A percentile compares a stretch with the other conserved stretches of the same genome.
Conservation (phyloP, 345 rosid species). For the Ceriops decandra region DNA sequence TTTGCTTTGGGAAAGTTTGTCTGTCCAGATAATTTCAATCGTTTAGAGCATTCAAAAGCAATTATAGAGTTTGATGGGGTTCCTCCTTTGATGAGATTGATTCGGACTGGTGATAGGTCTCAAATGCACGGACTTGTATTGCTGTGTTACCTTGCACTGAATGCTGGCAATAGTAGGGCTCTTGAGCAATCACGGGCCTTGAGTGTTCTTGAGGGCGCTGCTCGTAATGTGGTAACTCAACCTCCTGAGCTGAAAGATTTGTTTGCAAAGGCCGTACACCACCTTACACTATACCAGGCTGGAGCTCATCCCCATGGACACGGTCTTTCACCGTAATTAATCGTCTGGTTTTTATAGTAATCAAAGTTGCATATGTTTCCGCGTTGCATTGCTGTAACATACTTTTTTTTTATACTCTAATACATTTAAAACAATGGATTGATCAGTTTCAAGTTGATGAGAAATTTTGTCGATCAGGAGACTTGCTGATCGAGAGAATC, state of each 20-base stretch:
- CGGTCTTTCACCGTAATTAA: slow-evolving; percentile 14
- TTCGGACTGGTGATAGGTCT: slow-evolving; percentile 31
- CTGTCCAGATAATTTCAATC: slow-evolving; percentile 48
- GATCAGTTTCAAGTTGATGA: too few species aligned
- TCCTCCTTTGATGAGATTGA: slow-evolving; percentile 39
- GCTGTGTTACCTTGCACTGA: slow-evolving; percentile 50
- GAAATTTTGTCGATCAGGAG: too few species aligned
- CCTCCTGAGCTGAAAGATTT: slow-evolving; percentile 47
- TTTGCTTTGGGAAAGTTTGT: slow-evolving; percentile 53
- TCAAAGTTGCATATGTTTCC: too few species aligned
- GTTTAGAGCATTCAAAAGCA: slow-evolving; percentile 47
- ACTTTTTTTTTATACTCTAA: too few species aligned
- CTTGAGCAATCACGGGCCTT: slow-evolving; percentile 55
- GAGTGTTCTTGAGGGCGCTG: slow-evolving; percentile 42
- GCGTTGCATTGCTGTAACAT: too few species aligned
- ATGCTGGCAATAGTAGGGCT: slow-evolving; percentile 51
- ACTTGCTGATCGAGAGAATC: too few species aligned
- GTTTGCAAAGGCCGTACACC: slow-evolving; percentile 41
- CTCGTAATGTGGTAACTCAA: slow-evolving; percentile 42
- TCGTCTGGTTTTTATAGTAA: too few species aligned
- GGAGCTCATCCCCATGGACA: slow-evolving; percentile 40
- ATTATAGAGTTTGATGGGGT: slow-evolving; percentile 53
- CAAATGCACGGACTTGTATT: slow-evolving; percentile 37
- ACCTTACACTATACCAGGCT: slow-evolving; percentile 46
- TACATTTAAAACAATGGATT: too few species aligned